phyloP scores from a whole-genome alignment of 306 rosid species.

The Malus sylvestris region DNA sequence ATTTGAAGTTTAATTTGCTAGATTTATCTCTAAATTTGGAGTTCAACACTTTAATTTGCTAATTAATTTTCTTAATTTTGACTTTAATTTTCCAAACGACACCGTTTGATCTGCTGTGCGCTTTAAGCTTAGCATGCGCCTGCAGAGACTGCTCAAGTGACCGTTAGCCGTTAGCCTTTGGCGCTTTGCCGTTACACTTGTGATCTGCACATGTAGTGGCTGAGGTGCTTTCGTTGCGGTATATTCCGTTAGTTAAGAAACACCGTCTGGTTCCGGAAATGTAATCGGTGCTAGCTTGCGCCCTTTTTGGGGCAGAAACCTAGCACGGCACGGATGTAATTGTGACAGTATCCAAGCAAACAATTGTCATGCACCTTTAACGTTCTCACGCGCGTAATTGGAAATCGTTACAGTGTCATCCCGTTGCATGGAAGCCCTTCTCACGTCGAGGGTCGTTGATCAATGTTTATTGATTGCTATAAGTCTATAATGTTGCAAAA shows the following conservation, averaged over 20 bases:
- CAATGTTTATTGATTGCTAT: too few relatives aligned
- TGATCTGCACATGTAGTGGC: not conserved
- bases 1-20: not conserved
- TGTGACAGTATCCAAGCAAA: not conserved
- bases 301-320: not conserved
- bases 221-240: not conserved
- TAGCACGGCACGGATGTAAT: not conserved
- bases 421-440: not conserved
- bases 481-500: not conserved
- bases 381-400: too few relatives aligned
- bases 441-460: not conserved
- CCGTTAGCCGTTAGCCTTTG: not conserved
- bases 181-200: slow-evolving; percentile 2
- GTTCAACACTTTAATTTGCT: not conserved
- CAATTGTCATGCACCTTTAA: not conserved
- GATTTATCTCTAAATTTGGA: not conserved
- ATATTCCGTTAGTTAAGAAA: not conserved
- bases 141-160: not conserved
- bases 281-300: not conserved
- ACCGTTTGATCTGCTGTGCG: not conserved
- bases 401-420: too few relatives aligned
- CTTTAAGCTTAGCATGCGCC: not conserved
- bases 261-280: not conserved
- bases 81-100: not conserved
- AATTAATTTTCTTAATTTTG: not conserved